Conservation (phyloP, 768 basidiomycete species). For the Baorangia bicolor region DNA sequence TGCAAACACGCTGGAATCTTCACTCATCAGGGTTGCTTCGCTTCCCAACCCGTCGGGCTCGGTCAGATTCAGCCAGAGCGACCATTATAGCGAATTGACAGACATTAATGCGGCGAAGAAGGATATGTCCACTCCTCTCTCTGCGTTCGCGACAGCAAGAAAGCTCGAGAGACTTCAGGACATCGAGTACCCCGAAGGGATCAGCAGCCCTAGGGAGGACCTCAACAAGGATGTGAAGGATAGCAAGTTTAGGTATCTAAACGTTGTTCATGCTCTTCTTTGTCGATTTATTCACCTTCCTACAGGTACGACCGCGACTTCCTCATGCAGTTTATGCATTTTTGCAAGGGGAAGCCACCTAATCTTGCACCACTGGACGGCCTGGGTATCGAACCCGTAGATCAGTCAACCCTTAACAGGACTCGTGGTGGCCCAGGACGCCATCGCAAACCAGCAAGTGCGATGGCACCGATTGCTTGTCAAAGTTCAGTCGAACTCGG, state of each 20-base stretch:
- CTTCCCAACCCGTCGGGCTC: constrained; percentile 40
- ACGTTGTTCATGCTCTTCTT: background rate
- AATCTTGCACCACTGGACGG: constrained; percentile 84
- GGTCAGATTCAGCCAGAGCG: too few species aligned
- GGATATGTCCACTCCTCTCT: constrained; percentile 37
- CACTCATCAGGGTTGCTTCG: constrained; percentile 66
- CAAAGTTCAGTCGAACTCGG: constrained; percentile 53
- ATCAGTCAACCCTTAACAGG: constrained; percentile 50
- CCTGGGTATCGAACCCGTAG: constrained; percentile 83
- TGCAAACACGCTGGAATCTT: too few species aligned
- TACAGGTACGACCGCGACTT: constrained; percentile 94
- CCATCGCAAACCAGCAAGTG: constrained; percentile 46
- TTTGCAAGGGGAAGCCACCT: constrained; percentile 96
- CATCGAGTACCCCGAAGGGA: constrained; percentile 79
- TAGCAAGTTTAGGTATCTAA: constrained; percentile 79
- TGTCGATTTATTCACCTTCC: constrained; percentile 7
- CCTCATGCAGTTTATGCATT: constrained; percentile 91
- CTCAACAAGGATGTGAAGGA: constrained; percentile 82
- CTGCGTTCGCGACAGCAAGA: constrained; percentile 77
- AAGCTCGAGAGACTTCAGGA: constrained; percentile 79
- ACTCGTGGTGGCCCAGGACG: constrained; percentile 66
- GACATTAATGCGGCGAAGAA: constrained; percentile 60
- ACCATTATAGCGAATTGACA: too few species aligned
- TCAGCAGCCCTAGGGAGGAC: constrained; percentile 78
- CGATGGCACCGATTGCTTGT: constrained; percentile 44